Base-by-base conservation (phyloP, 805 yeast species). In the Yamadazyma sp. region DNA sequence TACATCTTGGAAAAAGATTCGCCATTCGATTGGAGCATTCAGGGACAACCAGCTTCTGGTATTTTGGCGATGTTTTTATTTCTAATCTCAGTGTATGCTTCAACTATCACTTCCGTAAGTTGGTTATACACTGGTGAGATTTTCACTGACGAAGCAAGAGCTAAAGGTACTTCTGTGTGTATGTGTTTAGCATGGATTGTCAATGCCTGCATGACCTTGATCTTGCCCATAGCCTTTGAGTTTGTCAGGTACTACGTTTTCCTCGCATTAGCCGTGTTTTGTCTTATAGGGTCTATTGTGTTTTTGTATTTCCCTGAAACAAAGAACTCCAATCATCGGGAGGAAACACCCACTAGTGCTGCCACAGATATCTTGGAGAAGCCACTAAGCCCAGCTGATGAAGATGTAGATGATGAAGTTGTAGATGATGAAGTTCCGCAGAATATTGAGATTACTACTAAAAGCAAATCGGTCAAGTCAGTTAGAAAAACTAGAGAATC, bases 41-140 rank as follows among this genome's bases (percentile, higher is more conserved):
- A 34, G 11, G 44, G 40, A 3, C 45, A 55, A 4, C 62, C 71
- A 3, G 78, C 78, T 0, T 62, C 75, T 0, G 41, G 61, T 2
- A 55, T 70, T 1, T 47, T 78, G 28, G 74, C 76, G 0, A 49
- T 75, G 3, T 66, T 73, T 28, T 64, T 69, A 26, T 53, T 72
- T 32, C 57, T 71, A 32, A 70, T 71, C 17, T 70, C 77, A 3
- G 57, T 75, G 0, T 71, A 68, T 49, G 62, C 79, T 1, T 52
- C 75, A 1, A 62, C 77, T 1, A 54, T 77, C 10, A 57, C 71
- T 1, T 64, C 78, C 28, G 67, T 67, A 3, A 66, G 77, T 22
- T 69, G 74, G 75, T 51, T 77, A 14, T 76, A 73, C 47, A 64
- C 75, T 4, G 65, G 70, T 34, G 82, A 77, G 46, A 53, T 75